Base-by-base conservation (phyloP, 2,329 filamentous ascomycete species). In the Aspergillus quadricinctus region DNA sequence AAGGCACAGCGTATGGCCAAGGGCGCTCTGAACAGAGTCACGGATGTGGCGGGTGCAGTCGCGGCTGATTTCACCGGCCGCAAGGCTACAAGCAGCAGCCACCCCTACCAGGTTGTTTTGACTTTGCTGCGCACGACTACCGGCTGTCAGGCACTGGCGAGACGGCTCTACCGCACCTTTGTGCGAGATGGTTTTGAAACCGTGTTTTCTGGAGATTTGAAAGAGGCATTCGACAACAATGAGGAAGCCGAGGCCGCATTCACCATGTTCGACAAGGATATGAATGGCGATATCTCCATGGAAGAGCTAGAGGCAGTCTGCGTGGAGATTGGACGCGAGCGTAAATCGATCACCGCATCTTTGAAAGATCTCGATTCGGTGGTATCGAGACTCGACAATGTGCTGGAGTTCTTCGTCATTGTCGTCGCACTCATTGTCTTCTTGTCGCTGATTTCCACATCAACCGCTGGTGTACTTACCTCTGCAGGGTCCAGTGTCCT, bases 221-320 rank as follows among this genome's bases (percentile, higher is more conserved):
- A 86, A 59, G 78, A 82, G 10, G 92, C 90, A 0, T 97, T 96
- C 65, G 83, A 88, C 9, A 89, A 87, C 25, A 82, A 88, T 19
- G 92, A 97, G 14, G 93, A 97, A 69, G 90, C 92, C 0, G 88
- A 94, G 53, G 89, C 89, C 2, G 92, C 92, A 0, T 97, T 97
- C 67, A 80, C 81, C 64, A 92, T 97, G 80, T 97, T 97, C 64
- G 93, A 97, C 76, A 95, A 94, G 69, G 93, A 97, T 66, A 85
- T 97, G 78, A 97, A 97, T 61, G 93, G 92, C 3, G 93, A 97
- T 67, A 96, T 97, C 50, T 95, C 90, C 0, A 92, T 96, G 84
- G 91, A 96, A 67, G 93, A 97, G 71, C 83, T 97, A 23, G 92
- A 97, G 72, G 86, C 90, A 23, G 92, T 95, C 25, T 96, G 91